Conservation (phyloP, 2,329 filamentous ascomycete species). For the Aspergillus caelatus region DNA sequence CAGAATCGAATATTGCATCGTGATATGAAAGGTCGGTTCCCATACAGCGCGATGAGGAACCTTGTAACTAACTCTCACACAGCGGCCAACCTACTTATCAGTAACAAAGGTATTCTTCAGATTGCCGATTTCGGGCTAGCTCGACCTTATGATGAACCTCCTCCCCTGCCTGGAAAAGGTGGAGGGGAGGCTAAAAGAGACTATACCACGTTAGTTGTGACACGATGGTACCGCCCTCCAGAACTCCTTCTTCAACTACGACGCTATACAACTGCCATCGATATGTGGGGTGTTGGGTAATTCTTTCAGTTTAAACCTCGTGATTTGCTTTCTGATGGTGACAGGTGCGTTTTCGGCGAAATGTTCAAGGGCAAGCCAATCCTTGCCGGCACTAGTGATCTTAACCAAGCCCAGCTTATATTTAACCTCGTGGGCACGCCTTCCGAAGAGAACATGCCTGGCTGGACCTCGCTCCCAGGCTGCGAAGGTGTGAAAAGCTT, state of each 20-base stretch:
- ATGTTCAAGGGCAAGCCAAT: conserved; percentile 96
- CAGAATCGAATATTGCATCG: conserved; percentile 82
- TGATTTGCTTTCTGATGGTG: conserved; percentile 27
- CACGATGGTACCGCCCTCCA: conserved; percentile 93
- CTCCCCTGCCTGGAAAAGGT: conserved; percentile 74
- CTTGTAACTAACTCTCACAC: conserved; percentile 2
- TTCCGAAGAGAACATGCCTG: conserved; percentile 88
- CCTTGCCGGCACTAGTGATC: conserved; percentile 82
- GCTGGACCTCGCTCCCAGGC: conserved; percentile 80
- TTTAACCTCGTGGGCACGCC: conserved; percentile 91
- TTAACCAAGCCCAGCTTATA: conserved; percentile 88
- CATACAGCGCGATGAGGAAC: neutral
- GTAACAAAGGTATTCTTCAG: conserved; percentile 88
- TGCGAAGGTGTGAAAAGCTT: conserved; percentile 72
- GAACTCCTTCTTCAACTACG: conserved; percentile 87
- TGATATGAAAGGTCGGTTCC: conserved; percentile 76
- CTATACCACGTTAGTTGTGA: conserved; percentile 96
- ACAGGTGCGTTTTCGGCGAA: conserved; percentile 93
- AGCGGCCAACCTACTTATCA: conserved; percentile 94
- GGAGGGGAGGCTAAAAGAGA: conserved; percentile 85
- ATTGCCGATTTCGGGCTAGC: conserved; percentile 97
- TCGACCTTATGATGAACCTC: conserved; percentile 84
- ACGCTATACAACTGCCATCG: conserved; percentile 94
- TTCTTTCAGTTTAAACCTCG: conserved; percentile 30
- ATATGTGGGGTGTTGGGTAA: conserved; percentile 97